Base-by-base conservation (phyloP, 305 asterid species). In the Andrographis paniculata region DNA sequence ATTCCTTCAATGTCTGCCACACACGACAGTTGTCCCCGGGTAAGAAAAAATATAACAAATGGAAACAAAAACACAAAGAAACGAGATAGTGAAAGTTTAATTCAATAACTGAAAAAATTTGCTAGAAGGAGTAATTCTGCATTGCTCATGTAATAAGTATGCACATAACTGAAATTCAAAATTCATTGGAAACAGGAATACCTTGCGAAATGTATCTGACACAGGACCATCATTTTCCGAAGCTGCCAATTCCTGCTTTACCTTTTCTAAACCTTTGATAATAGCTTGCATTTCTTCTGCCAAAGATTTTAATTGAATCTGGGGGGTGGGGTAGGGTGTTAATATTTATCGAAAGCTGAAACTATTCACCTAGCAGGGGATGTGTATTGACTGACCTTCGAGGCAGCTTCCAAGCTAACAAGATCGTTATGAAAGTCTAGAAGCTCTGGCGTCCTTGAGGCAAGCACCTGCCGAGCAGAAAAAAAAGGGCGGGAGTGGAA, bases 211-310 rank as follows among this genome's bases (percentile, higher is more conserved):
- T 46, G 64, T 61, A 62, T 87, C 95, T 58, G 99, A 92, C 61
- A 92, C 95, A 42, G 91, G 94, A 42, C 99, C 99, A 67, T 92
- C 99, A 40, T 68, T 81, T 74, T 87, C 97, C 0, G 97, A 87
- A 57, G 88, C 93, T 43, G 59, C 73, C 41, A 82, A 67, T 67
- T 92, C 99, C 69, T 77, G 94, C 75, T 77, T 92, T 56, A 92
- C 97, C 70, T 87, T 92, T 52, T 87, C 99, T 45, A 92, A 55
- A 42, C 97, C 99, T 71, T 81, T 92, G 63, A 72, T 87, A 56
- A 92, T 87, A 58, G 96, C 95, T 84, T 92, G 96, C n/a, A n/a
- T n/a, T n/a, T n/a, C n/a, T n/a, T n/a, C 99, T 84, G 99, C 99
- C 71, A 87, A 76, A 33, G 94, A 79, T 71, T 92, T 92, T 75